Evolutionary conservation across 805 yeast species (phyloP).

Genomic region (Metschnikowia dekortorum): DNA sequence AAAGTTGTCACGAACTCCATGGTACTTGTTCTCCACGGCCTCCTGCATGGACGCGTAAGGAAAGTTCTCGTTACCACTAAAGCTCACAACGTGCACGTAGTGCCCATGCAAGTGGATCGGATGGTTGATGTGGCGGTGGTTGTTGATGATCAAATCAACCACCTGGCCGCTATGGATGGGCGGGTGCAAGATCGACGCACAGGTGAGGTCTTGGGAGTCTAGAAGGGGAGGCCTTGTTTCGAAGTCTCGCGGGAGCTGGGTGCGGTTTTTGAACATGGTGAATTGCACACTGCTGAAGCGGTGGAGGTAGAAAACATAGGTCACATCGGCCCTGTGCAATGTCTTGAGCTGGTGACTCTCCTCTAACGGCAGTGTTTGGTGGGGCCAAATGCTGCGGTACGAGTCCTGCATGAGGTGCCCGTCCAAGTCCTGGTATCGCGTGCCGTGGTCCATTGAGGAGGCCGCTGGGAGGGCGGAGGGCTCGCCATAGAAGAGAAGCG

Average conservation of each 20-base stretch:
- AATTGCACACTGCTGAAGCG: constrained; percentile 26
- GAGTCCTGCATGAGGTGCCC: constrained; percentile 17
- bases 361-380: constrained; percentile 20
- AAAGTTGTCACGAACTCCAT: constrained; percentile 11
- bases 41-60: constrained; percentile 22
- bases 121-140: constrained; percentile 25
- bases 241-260: constrained; percentile 15
- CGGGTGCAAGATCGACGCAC: constrained; percentile 9
- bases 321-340: constrained; percentile 21
- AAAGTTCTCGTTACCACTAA: constrained; percentile 21
- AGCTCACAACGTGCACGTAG: constrained; percentile 25
- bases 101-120: constrained; percentile 37
- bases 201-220: neutral
- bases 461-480: neutral
- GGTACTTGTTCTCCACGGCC: constrained; percentile 18
- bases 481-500: constrained; percentile 21
- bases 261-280: constrained; percentile 22
- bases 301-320: constrained; percentile 25
- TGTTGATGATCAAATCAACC: constrained; percentile 29
- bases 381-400: constrained; percentile 13
- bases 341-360: neutral
- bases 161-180: constrained; percentile 23
- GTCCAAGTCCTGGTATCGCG: constrained; percentile 18
- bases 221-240: constrained; percentile 24
- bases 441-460: constrained; percentile 13